Evolutionary conservation across 345 rosid genomes (phyloP).

Genomic region (Corchorus olitorius): DNA sequence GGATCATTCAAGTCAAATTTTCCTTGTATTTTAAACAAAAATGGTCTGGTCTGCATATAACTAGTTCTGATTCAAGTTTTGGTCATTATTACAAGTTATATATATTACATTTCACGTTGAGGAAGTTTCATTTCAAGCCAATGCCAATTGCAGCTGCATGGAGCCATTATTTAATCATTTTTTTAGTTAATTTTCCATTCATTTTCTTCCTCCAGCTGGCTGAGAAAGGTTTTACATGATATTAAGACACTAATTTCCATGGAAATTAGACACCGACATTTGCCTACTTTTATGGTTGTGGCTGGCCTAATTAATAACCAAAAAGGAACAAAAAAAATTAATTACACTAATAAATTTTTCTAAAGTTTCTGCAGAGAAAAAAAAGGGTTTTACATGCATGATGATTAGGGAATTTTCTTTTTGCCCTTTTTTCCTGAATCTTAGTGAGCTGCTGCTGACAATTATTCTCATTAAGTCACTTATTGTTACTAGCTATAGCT

Average conservation of each 20-base stretch:
- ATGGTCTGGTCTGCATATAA: background rate
- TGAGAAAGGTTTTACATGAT: no score
- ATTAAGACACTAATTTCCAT: constrained; percentile 4
- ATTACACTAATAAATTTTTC: background rate
- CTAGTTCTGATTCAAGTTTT: background rate
- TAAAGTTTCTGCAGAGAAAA: background rate
- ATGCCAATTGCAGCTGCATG: background rate
- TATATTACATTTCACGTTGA: no score
- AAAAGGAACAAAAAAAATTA: no score
- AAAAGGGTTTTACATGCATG: background rate
- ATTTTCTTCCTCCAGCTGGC: background rate
- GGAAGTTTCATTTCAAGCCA: background rate
- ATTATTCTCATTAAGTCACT: background rate
- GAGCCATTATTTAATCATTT: background rate
- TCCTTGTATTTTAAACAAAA: background rate
- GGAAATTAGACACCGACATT: constrained; percentile 6
- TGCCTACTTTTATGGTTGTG: constrained; percentile 3
- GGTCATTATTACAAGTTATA: background rate
- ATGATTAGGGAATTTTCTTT: background rate
- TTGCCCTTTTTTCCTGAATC: background rate
- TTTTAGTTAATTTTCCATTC: background rate
- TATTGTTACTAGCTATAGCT: background rate
- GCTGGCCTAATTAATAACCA: background rate
- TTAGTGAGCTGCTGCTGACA: background rate
- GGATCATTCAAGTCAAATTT: background rate